phyloP scores from a whole-genome alignment of 1,139 yeast genomes.

The Geotrichum histeridarum region DNA sequence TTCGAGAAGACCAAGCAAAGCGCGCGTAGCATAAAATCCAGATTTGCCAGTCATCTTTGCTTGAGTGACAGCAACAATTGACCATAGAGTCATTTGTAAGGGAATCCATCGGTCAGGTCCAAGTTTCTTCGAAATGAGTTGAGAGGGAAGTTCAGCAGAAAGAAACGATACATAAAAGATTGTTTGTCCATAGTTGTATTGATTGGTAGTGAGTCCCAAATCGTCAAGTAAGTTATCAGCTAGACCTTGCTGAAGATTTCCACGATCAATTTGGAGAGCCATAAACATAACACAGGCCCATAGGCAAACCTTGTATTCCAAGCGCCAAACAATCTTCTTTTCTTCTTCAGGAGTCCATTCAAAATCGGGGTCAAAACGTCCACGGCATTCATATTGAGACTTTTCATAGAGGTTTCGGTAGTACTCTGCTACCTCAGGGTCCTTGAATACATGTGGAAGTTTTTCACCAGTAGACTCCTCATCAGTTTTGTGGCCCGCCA shows the following conservation, averaged over 20 bases:
- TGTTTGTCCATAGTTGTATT: conserved; percentile 48
- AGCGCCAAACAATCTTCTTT: conserved; percentile 37
- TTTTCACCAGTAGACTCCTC: background rate
- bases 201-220: conserved; percentile 43
- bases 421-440: conserved; percentile 37
- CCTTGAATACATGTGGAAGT: conserved; percentile 11
- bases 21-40: conserved; percentile 43
- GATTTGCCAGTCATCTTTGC: conserved; percentile 37
- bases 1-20: conserved; percentile 44
- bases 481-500: background rate
- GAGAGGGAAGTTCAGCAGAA: conserved; percentile 50
- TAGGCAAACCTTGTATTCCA: conserved; percentile 41
- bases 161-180: conserved; percentile 44
- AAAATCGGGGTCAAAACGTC: conserved; percentile 44
- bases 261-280: conserved; percentile 50
- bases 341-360: conserved; percentile 47
- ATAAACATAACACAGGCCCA: conserved; percentile 43
- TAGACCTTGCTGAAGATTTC: conserved; percentile 47
- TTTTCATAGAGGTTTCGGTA: conserved; percentile 42
- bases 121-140: conserved; percentile 45
- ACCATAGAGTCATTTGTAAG: conserved; percentile 47
- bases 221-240: conserved; percentile 47
- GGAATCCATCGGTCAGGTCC: conserved; percentile 55
- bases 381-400: conserved; percentile 44
- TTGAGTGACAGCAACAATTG: conserved; percentile 46